Evolutionary conservation across 2,329 filamentous ascomycete species (phyloP).

Genomic region (Microcyclosporella mali): DNA sequence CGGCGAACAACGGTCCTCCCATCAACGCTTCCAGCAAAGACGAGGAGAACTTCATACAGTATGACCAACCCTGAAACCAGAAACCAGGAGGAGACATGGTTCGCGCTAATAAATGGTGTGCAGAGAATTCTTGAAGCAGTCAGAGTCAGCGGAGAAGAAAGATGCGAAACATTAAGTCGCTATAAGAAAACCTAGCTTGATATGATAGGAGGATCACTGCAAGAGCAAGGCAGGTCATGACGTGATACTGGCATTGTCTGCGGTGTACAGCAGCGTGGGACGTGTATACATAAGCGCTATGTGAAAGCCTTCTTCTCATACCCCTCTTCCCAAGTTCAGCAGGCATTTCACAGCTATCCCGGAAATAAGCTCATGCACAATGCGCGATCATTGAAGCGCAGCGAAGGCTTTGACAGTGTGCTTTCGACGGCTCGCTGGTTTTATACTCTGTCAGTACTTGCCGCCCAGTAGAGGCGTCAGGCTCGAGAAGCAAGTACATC

Average conservation of each 20-base stretch:
- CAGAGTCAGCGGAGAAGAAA: slow-evolving; percentile 14
- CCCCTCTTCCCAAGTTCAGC: too few relatives aligned
- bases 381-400: too few relatives aligned
- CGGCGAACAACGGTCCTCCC: slow-evolving; percentile 46
- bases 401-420: too few relatives aligned
- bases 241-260: background rate
- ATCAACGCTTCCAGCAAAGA: slow-evolving; percentile 61
- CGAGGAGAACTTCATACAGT: slow-evolving; percentile 65
- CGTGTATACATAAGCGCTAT: slow-evolving; percentile 8
- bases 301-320: background rate
- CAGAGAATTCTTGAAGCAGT: slow-evolving; percentile 22
- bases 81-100: too few relatives aligned
- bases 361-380: too few relatives aligned
- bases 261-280: background rate
- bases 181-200: slow-evolving; percentile 1
- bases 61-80: slow-evolving; percentile 26
- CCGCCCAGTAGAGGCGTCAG: too few relatives aligned
- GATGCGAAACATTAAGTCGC: slow-evolving; percentile 11
- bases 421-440: too few relatives aligned
- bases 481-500: too few relatives aligned
- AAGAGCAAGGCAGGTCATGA: background rate
- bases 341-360: too few relatives aligned
- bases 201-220: slow-evolving; percentile 2
- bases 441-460: too few relatives aligned
- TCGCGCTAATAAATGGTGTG: slow-evolving; percentile 1